A percentile compares a stretch with the other conserved stretches of the same genome.
Evolutionary conservation across 768 basidiomycete species (phyloP).

Genomic region (Collybia sp.): DNA sequence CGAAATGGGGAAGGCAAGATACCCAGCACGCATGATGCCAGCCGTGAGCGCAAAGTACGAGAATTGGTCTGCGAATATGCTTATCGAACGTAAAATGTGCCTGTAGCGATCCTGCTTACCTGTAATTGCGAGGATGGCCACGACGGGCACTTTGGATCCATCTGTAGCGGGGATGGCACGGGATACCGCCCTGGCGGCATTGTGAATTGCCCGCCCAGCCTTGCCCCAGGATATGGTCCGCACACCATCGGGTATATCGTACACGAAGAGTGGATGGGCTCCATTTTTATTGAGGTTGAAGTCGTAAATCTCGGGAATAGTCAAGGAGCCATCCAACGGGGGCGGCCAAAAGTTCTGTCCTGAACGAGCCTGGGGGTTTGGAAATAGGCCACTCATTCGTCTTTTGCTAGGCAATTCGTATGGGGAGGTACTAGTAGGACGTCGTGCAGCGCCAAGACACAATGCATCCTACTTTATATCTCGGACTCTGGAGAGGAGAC

Average conservation of each 20-base stretch:
- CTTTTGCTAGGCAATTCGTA: too few species aligned
- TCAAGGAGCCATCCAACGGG: slow-evolving; percentile 25
- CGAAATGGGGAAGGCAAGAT: slow-evolving; percentile 29
- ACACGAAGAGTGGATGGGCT: slow-evolving; percentile 23
- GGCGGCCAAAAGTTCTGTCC: slow-evolving; percentile 10
- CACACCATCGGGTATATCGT: slow-evolving; percentile 1
- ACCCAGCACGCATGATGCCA: slow-evolving; percentile 36
- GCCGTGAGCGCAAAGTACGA: slow-evolving; percentile 25
- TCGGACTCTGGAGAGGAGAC: too few species aligned
- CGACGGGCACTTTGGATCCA: slow-evolving; percentile 9
- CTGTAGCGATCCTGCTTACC: slow-evolving; percentile 11
- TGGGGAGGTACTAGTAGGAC: too few species aligned
- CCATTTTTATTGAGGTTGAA: slow-evolving; percentile 19
- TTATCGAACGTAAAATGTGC: neutral
- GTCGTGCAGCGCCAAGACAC: too few species aligned
- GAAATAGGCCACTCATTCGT: too few species aligned
- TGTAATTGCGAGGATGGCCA: slow-evolving; percentile 23
- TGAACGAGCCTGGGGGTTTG: too few species aligned
- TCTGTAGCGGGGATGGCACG: neutral
- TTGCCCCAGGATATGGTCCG: slow-evolving; percentile 12
- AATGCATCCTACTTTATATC: too few species aligned
- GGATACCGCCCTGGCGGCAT: slow-evolving; percentile 5
- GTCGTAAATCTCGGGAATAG: slow-evolving; percentile 28
- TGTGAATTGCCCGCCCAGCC: slow-evolving; percentile 12
- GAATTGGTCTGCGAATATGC: slow-evolving; percentile 21